Evolutionary conservation across 1,284 basidiomycete species (phyloP).

Genomic region (Earliella scabrosa): DNA sequence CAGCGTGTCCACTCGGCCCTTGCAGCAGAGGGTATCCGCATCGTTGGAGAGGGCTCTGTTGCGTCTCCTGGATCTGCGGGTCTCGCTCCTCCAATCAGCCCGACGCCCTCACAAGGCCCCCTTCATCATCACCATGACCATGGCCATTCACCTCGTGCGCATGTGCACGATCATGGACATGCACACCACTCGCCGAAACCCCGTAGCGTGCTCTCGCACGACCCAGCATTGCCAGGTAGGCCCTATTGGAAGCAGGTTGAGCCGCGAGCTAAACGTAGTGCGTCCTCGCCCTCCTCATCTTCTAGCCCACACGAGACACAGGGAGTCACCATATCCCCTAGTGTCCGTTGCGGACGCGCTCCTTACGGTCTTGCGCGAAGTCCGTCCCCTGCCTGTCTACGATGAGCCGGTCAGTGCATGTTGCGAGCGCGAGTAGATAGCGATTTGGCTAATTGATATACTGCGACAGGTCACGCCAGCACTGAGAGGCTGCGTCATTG

Average conservation of each 20-base stretch:
- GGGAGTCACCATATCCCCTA: constrained; percentile 79
- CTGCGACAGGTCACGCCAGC: constrained; percentile 52
- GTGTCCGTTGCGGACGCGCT: constrained; percentile 72
- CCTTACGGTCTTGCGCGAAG: constrained; percentile 54
- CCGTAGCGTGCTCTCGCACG: constrained; percentile 63
- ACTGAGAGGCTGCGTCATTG: constrained; percentile 72
- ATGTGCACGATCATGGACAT: constrained; percentile 49
- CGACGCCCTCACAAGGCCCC: background rate
- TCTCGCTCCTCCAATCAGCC: background rate
- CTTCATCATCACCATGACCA: constrained; percentile 14
- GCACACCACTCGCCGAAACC: constrained; percentile 53
- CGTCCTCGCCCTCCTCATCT: background rate
- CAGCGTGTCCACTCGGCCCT: constrained; percentile 54
- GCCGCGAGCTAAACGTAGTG: constrained; percentile 7
- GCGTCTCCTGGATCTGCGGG: constrained; percentile 4
- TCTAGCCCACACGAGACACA: constrained; percentile 66
- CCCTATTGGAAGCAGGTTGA: constrained; percentile 11
- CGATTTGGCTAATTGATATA: background rate
- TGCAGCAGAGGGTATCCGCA: constrained; percentile 18
- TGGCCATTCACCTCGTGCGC: constrained; percentile 40
- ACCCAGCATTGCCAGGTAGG: constrained; percentile 69
- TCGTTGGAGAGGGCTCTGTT: constrained; percentile 38
- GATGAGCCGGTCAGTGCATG: constrained; percentile 37
- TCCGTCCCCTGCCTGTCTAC: constrained; percentile 41
- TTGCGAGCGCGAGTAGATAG: no score